These are phyloP conservation scores for Myxozyma melibiosi DNA, from an alignment of 805 yeast genomes.

Conservation along the genomic window DNA sequence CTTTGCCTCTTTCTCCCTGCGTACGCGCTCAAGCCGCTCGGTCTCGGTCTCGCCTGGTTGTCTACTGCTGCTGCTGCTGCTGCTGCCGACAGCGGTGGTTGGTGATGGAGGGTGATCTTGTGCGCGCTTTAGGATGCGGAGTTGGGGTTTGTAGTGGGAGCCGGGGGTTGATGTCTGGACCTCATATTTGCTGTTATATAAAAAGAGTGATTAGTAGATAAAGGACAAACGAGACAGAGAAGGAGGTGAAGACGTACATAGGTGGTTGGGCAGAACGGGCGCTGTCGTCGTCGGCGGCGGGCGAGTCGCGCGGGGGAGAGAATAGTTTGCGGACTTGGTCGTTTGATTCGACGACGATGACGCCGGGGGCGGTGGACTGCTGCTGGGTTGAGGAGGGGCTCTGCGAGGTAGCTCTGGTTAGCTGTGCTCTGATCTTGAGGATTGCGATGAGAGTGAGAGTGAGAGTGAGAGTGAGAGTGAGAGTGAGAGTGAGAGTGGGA, in stretches of 20 bases:
- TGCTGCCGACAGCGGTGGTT: neutral
- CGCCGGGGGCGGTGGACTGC: conserved; percentile 7
- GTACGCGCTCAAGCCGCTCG: conserved; percentile 19
- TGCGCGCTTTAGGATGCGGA: conserved; percentile 29
- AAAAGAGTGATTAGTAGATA: too few species aligned
- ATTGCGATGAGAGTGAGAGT: too few species aligned
- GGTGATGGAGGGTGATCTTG: neutral
- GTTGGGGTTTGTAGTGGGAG: conserved; percentile 27
- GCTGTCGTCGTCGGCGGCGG: too few species aligned
- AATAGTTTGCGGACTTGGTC: conserved; percentile 21
- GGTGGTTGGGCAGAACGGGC: neutral
- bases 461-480: too few species aligned
- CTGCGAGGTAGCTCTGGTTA: too few species aligned
- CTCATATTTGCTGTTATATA: conserved; percentile 15
- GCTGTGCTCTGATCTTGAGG: too few species aligned
- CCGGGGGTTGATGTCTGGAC: conserved; percentile 18
- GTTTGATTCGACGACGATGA: conserved; percentile 10
- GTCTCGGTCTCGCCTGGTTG: conserved; percentile 25
- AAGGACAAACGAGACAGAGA: neutral
- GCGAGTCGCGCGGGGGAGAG: neutral
- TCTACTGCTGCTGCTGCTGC: neutral
- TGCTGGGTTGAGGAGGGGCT: neutral
- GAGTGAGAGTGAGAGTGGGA: too few species aligned
- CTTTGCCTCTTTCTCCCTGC: conserved; percentile 28
- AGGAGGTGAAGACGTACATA: neutral